phyloP scores from a whole-genome alignment of 2,329 filamentous ascomycete genomes.

The Fusarium nanum region DNA sequence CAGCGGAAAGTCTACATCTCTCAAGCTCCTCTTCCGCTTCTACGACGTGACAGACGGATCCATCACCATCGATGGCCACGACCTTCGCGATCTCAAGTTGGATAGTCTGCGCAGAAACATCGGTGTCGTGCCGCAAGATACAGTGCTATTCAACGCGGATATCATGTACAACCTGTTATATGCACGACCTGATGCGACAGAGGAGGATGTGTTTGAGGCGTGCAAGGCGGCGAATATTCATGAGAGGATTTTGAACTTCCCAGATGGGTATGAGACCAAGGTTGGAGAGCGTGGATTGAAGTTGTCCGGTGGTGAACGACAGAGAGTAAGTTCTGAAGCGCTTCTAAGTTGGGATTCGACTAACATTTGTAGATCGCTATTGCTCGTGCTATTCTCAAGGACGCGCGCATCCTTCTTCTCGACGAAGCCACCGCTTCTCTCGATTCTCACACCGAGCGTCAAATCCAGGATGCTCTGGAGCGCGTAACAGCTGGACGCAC shows the following conservation, averaged over 20 bases:
- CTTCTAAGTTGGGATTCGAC: accelerated
- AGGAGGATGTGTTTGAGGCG: constrained; percentile 63
- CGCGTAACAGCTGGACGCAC: constrained; percentile 61
- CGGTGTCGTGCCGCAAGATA: constrained; percentile 59
- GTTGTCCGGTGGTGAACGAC: constrained; percentile 70
- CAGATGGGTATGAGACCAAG: constrained; percentile 64
- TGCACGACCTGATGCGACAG: constrained; percentile 60
- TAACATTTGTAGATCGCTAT: constrained; percentile 60
- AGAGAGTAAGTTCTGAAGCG: constrained; percentile 56
- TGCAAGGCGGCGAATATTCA: constrained; percentile 67
- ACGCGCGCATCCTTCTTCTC: constrained; percentile 75
- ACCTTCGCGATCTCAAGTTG: constrained; percentile 57
- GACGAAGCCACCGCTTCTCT: constrained; percentile 80
- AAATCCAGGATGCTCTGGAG: constrained; percentile 66
- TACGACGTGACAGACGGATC: constrained; percentile 61
- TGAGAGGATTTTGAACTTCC: constrained; percentile 64
- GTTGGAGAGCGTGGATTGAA: constrained; percentile 65
- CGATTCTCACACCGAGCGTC: constrained; percentile 69
- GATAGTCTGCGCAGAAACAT: constrained; percentile 56
- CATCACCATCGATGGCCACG: constrained; percentile 59
- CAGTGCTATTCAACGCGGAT: constrained; percentile 63
- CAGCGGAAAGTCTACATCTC: constrained; percentile 61
- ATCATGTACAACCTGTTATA: constrained; percentile 68
- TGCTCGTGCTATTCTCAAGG: constrained; percentile 74
- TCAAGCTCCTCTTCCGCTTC: constrained; percentile 63